These are phyloP conservation scores for Phlyctochytrium bullatum DNA, from an alignment of 192 early-diverging fungal species.

Conservation along the genomic window DNA sequence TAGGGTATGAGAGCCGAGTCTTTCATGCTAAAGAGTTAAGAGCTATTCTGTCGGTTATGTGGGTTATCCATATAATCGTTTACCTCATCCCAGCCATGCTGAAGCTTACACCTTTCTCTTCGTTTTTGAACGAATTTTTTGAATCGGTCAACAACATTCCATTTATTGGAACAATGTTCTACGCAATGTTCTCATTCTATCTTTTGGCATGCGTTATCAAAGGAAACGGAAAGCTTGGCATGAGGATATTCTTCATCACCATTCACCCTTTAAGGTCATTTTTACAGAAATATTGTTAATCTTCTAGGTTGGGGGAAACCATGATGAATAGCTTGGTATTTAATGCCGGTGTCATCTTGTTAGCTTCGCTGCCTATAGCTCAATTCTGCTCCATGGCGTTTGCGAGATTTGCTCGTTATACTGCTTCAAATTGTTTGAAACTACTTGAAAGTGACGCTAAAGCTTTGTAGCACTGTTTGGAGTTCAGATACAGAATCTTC, in stretches of 20 bases:
- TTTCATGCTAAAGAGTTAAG: constrained; percentile 27
- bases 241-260: constrained; percentile 56
- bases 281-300: constrained; percentile 18
- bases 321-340: constrained; percentile 62
- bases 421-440: constrained; percentile 48
- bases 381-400: constrained; percentile 60
- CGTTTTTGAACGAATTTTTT: constrained; percentile 53
- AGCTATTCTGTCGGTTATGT: constrained; percentile 48
- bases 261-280: constrained; percentile 55
- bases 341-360: constrained; percentile 56
- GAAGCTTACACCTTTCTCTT: constrained; percentile 38
- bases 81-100: constrained; percentile 49
- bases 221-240: constrained; percentile 53
- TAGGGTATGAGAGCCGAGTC: constrained; percentile 35
- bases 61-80: constrained; percentile 58
- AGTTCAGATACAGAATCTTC: constrained; percentile 51
- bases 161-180: constrained; percentile 56
- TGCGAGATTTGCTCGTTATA: constrained; percentile 51
- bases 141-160: constrained; percentile 40
- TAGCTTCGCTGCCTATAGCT: constrained; percentile 54
- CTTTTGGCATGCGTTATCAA: constrained; percentile 58
- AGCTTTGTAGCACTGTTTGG: constrained; percentile 52
- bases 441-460: background rate
- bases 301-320: constrained; percentile 55
- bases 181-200: constrained; percentile 58